Conservation (phyloP, 306 rosid species). For the Gynostemma pentaphyllum region DNA sequence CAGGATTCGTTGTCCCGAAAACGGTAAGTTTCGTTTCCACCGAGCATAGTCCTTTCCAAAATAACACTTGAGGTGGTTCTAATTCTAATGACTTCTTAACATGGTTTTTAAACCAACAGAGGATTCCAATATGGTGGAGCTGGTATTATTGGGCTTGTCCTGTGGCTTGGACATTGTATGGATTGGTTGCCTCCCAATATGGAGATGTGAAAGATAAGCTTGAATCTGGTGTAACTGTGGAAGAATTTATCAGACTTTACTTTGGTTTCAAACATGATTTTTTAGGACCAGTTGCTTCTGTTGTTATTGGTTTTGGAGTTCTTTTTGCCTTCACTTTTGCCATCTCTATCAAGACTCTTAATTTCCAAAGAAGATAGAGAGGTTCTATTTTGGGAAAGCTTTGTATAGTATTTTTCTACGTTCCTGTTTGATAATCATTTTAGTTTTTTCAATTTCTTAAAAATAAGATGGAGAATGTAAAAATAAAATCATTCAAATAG, state of each 20-base stretch:
- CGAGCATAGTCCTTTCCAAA: too few relatives aligned
- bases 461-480: too few relatives aligned
- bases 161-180: constrained; percentile 57
- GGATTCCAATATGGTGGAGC: constrained; percentile 75
- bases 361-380: constrained; percentile 25
- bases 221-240: constrained; percentile 12
- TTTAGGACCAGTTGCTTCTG: constrained; percentile 22
- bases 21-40: constrained; percentile 29
- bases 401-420: background rate
- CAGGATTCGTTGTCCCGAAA: constrained; percentile 57
- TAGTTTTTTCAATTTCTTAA: too few relatives aligned
- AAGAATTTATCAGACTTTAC: constrained; percentile 11
- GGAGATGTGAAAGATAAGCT: constrained; percentile 17
- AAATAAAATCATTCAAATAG: too few relatives aligned
- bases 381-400: background rate
- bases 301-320: constrained; percentile 12
- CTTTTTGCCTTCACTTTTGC: constrained; percentile 30
- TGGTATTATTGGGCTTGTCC: constrained; percentile 72
- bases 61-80: too few relatives aligned
- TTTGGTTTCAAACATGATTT: constrained; percentile 31
- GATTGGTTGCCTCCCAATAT: constrained; percentile 46
- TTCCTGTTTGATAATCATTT: too few relatives aligned
- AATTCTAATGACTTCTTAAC: too few relatives aligned
- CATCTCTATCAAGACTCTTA: constrained; percentile 18
- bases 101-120: constrained; percentile 23